Evolutionary conservation across 2,329 filamentous ascomycete genomes (phyloP), one percentile per base, ranked within the genome.

Genomic region (Clonostachys rhizophaga): DNA sequence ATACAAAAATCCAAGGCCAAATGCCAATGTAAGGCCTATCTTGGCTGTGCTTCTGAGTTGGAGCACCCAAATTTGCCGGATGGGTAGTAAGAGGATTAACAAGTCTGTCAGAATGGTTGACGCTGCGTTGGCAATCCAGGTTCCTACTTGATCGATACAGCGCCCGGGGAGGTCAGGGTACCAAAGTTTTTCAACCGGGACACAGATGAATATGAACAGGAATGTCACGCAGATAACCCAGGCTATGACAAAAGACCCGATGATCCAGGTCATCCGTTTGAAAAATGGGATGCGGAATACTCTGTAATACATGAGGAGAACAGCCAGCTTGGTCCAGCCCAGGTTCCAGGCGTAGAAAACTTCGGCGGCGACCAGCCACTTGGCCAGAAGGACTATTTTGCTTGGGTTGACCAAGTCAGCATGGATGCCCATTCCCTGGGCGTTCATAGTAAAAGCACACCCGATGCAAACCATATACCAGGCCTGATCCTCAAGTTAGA

Each of bases 251-350:
- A 79, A 68, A 14, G 53, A 49, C 9, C 66, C 70, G 6, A 77
- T 62, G 4, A 59, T 54, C 53, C 65, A 68, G 2, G 66, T 64
- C 54, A 66, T 66, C 49, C 61, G 67, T 53, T 68, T 68, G 50
- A 77, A 71, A 48, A 64, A 65, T 0, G 61, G 60, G 5, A 70
- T 60, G 17, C 62, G 70, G 56, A 79, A 79, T 51, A 79, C 75
- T 54, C 74, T 72, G 54, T 67, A 68, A 61, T 78, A 78, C 72
- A 79, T 75, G 40, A 76, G 58, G 41, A 79, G 54, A 18, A 79
- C 61, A 44, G 69, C 69, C 13, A 76, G 47, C 52, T 78, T 79
- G n/a, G 74, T 73, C 60, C 73, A 68, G 37, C 67, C 70, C 5
- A 76, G 58, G 33, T 72, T 74, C 54, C 65, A 75, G 24, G 64